Base-by-base conservation (phyloP, 345 rosid species). In the Gossypioides kirkii region DNA sequence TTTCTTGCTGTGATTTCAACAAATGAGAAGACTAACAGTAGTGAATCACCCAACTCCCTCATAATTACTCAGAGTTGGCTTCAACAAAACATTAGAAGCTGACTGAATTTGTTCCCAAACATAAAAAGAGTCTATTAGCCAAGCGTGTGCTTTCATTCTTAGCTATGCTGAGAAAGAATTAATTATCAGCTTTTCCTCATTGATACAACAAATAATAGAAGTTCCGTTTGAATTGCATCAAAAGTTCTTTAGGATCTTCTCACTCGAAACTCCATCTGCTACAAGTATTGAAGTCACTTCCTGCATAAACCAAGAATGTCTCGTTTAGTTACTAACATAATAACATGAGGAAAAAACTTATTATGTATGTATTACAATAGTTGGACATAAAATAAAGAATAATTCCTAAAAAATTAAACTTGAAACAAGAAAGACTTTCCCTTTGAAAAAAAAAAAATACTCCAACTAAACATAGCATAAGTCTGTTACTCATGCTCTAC, bases 161-260 rank as follows among this genome's bases (percentile, higher is more conserved):
- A 8, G 59, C 25, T 18, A 54, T 20, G 16, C 28, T 55, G 22
- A 55, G 28, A 55, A 54, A 22, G 60, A 55, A 55, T 32, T 20
- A 55, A 22, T 10, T 18, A 20, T 18, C 58, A 55, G 60, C 8
- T 17, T 5, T 55, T 55, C 60, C 60, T 55, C 53, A 73, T 81
- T 54, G 46, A 56, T 75, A 82, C 80, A 85, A 82, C 84, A 79
- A 70, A 46, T 18, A 55, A 56, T 56, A 10, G 11, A 46, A 73
- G 79, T 23, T 69, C 49, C 43, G 16, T 56, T 10, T n/a, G 18
- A 23, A 61, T 62, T 32, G 25, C 63, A 53, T 92, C 89, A 95
- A 81, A 95, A 95, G 84, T 93, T 95, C 91, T 84, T 88, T 61
- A 95, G 84, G 75, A 95, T 84, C 85, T 85, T 91, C 75, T 86